Evolutionary conservation across 306 rosid species (phyloP), one percentile per base, ranked within the genome.

Genomic region (Dalbergia cultrata): DNA sequence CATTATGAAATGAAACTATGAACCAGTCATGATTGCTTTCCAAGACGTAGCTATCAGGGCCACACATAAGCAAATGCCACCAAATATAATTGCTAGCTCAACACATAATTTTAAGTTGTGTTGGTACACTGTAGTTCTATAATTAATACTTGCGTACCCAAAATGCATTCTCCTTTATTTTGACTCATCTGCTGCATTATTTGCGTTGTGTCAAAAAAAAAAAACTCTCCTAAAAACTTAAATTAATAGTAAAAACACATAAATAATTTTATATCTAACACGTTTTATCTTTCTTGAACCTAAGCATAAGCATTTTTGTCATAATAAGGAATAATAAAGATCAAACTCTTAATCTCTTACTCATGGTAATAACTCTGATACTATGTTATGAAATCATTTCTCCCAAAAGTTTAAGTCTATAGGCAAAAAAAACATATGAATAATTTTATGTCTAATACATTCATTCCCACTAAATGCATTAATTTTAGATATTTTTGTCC

Each of bases 41-140:
- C 67, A 67, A 77, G 31, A 76, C 56, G 18, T 52, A 50, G 78
- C 47, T 75, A 62, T 80, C 34, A 13, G 70, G 65, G 60, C 85
- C 74, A 81, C 86, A 80, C 53, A 80, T 63, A 70, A 57, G 31
- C 72, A 80, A 66, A 64, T 70, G 41, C 41, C 84, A n/a, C 78
- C 3, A 4, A 64, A 54, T 54, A 54, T 6, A 6, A 54, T 73
- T 78, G 85, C 76, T 72, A 87, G 39, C 81, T 79, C 82, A 81
- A 73, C 82, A 63, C 56, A 53, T 34, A 58, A 53, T 77, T 52
- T 45, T 13, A 26, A 71, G 69, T 70, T 59, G 60, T 37, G 6
- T n/a, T n/a, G 83, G 44, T 78, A 65, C 9, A 31, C 21, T 49
- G 78, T 75, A 54, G 60, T 75, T 70, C 62, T 22, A 41, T 63